Evolutionary conservation across 495 filamentous ascomycete species (phyloP), one percentile per base, ranked within the genome.

Genomic region (Aspergillus coremiiformis): DNA sequence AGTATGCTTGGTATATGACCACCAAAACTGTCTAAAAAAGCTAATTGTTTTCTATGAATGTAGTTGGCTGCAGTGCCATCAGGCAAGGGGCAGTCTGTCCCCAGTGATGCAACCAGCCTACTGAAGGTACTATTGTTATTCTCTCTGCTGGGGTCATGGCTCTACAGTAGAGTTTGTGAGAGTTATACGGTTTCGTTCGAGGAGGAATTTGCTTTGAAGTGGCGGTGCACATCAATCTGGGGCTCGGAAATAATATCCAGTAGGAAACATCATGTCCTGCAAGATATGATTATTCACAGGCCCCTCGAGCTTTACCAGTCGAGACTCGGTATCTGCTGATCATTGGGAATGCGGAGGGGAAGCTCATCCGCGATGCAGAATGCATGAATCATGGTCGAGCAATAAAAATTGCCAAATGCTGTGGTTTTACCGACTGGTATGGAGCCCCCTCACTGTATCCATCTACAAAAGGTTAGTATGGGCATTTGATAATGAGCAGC

Each of bases 361-460:
- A 33, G 33, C 39, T 49, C 42, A 41, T 37, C 53, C 53, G 37
- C 57, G 39, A 45, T 30, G 42, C 53, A 60, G 57, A 60, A 60
- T 60, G 57, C 57, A 53, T 33, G 44, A 51, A 49, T 50, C 50
- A 33, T 33, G 44, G 33, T 39, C 30, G 21, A 19, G 15, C 50
- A 27, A 21, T 41, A 17, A 21, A 35, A 23, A 44, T 47, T 32
- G 26, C 15, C 17, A 37, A 49, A 52, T 44, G 29, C 53, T 22
- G 44, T 22, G 33, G 17, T 47, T 39, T 12, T 45, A 54, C 53
- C 58, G 51, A 27, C 27, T 60, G 58, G 58, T 60, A 60, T 60
- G 57, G 55, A 54, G 50, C 49, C 50, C 29, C 50, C 33, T 30
- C 41, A 33, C 32, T 51, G 37, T 21, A 41, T 17, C 17, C 44